These are phyloP conservation scores for Puccinia hordei DNA, from an alignment of 1,284 basidiomycete species.

Conservation along the genomic window DNA sequence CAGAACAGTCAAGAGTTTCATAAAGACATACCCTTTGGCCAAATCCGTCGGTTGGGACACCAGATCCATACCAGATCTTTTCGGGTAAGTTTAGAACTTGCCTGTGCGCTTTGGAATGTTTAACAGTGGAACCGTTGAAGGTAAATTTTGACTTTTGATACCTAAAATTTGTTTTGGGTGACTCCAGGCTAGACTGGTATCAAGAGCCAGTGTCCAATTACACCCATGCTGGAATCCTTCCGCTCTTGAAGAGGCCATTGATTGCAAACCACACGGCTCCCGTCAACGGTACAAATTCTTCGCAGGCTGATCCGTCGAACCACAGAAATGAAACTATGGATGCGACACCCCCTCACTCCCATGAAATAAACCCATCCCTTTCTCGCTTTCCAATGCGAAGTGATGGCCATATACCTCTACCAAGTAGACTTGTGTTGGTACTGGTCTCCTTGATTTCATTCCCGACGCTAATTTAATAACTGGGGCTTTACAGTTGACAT, in stretches of 20 bases:
- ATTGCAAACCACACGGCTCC: background rate
- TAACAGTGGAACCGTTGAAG: background rate
- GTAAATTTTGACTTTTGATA: background rate
- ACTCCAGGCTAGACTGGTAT: constrained; percentile 10
- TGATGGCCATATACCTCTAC: background rate
- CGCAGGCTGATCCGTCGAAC: background rate
- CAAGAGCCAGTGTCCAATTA: background rate
- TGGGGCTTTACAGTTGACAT: too few relatives aligned
- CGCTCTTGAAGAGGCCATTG: background rate
- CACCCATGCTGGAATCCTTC: constrained; percentile 19
- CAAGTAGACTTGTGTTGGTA: background rate
- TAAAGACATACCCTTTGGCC: constrained; percentile 69
- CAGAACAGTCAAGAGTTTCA: constrained; percentile 70
- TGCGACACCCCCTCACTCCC: background rate
- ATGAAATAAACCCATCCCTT: background rate
- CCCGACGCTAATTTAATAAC: background rate
- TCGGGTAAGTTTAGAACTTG: constrained; percentile 30
- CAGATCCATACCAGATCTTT: constrained; percentile 59
- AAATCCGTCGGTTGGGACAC: constrained; percentile 70
- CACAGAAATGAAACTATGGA: background rate
- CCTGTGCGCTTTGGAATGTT: background rate
- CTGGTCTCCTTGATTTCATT: constrained; percentile 16
- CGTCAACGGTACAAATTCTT: background rate
- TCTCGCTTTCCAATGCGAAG: background rate
- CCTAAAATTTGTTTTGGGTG: background rate